phyloP scores from a whole-genome alignment of 1,139 yeast genomes.

The Yamadazyma membranifaciens region DNA sequence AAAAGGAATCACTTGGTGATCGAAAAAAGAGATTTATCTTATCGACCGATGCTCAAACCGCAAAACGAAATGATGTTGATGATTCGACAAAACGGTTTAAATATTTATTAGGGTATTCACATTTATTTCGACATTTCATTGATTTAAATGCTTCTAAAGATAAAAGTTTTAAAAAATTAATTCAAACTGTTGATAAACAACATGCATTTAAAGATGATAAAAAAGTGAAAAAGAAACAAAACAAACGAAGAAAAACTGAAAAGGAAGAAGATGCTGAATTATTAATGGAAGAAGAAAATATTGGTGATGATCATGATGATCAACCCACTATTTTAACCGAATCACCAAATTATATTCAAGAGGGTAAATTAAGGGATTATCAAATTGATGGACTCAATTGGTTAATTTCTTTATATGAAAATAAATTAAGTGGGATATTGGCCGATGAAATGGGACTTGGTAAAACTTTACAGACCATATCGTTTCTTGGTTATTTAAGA shows the following conservation, averaged over 20 bases:
- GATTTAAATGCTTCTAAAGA: conserved; percentile 79
- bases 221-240: conserved; percentile 12
- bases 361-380: conserved; percentile 75
- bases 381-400: conserved; percentile 55
- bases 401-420: conserved; percentile 45
- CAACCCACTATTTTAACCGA: conserved; percentile 68
- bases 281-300: conserved; percentile 72
- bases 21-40: conserved; percentile 50
- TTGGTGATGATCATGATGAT: conserved; percentile 41
- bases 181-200: conserved; percentile 44
- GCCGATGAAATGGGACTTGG: conserved; percentile 55
- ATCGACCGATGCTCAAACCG: conserved; percentile 51
- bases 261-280: conserved; percentile 95
- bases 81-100: conserved; percentile 81
- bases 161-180: conserved; percentile 52
- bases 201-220: conserved; percentile 20
- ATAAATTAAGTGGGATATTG: conserved; percentile 43
- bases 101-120: conserved; percentile 79
- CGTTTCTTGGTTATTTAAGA: conserved; percentile 81
- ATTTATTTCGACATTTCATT: conserved; percentile 84
- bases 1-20: conserved; percentile 25
- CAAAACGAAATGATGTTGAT: conserved; percentile 54
- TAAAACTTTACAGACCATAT: conserved; percentile 47
- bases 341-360: conserved; percentile 65
- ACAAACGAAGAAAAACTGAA: conserved; percentile 55